Conservation (phyloP, 331 rosid species). For the Stylosanthes scabra region DNA sequence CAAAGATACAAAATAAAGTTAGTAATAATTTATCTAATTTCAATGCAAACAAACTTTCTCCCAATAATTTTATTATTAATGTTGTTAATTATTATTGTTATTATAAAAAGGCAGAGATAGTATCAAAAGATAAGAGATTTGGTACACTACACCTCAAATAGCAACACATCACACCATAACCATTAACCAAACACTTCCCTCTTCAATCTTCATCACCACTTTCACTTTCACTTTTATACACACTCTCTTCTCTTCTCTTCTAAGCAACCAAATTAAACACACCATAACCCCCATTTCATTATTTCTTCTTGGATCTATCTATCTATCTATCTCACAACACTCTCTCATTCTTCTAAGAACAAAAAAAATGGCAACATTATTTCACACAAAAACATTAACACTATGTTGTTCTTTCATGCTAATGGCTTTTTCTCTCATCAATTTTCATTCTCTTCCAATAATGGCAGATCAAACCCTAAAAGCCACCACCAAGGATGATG, state of each 20-base stretch:
- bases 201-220: not conserved
- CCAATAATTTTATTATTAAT: no score
- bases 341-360: not conserved
- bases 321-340: not conserved
- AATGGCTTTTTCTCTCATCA: not conserved
- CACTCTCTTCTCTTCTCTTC: slow-evolving; percentile 2
- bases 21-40: no score
- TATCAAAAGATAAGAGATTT: slow-evolving; percentile 22
- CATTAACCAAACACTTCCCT: not conserved
- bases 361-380: slow-evolving; percentile 40
- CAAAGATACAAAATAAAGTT: no score
- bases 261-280: slow-evolving; percentile 10
- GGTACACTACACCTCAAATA: slow-evolving; percentile 24
- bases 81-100: no score
- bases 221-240: slow-evolving; percentile 9
- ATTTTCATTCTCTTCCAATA: not conserved
- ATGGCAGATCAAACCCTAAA: slow-evolving; percentile 32
- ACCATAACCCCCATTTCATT: not conserved
- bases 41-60: no score
- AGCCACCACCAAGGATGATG: slow-evolving; percentile 59
- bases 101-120: not conserved
- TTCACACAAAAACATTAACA: not conserved
- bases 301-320: slow-evolving; percentile 20
- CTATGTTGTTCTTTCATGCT: not conserved
- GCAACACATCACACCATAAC: slow-evolving; percentile 2